A percentile compares a stretch with the other conserved stretches of the same genome.
Conservation (phyloP, 1,139 yeast species). For the Komagataea norvegica region DNA sequence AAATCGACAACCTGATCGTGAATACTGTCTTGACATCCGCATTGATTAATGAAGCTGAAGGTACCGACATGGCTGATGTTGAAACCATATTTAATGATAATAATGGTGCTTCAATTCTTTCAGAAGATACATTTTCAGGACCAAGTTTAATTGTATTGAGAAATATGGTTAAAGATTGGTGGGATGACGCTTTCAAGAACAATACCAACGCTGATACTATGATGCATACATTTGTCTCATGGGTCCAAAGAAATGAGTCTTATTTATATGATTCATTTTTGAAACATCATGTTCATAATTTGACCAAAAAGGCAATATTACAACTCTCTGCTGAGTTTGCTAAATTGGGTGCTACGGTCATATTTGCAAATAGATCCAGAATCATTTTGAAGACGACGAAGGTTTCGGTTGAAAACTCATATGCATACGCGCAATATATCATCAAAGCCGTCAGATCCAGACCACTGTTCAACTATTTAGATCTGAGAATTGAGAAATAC, state of each 20-base stretch:
- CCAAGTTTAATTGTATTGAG: constrained; percentile 71
- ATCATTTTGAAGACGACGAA: constrained; percentile 72
- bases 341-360: constrained; percentile 69
- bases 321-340: constrained; percentile 80
- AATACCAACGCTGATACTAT: constrained; percentile 76
- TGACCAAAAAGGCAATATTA: constrained; percentile 76
- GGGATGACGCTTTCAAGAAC: constrained; percentile 81
- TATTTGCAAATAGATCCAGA: constrained; percentile 78
- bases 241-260: constrained; percentile 82
- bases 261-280: constrained; percentile 71
- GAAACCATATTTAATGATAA: constrained; percentile 36
- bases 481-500: constrained; percentile 65
- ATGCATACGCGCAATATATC: constrained; percentile 88
- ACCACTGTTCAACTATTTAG: constrained; percentile 80
- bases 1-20: constrained; percentile 71
- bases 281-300: constrained; percentile 82
- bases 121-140: constrained; percentile 76
- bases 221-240: constrained; percentile 75
- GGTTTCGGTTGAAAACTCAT: constrained; percentile 77
- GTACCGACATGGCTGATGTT: constrained; percentile 67
- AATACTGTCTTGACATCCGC: constrained; percentile 86
- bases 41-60: constrained; percentile 84
- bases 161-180: constrained; percentile 79
- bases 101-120: constrained; percentile 51
- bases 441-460: constrained; percentile 74